Evolutionary conservation across 306 rosid genomes (phyloP).

Genomic region (Canavalia gladiata): DNA sequence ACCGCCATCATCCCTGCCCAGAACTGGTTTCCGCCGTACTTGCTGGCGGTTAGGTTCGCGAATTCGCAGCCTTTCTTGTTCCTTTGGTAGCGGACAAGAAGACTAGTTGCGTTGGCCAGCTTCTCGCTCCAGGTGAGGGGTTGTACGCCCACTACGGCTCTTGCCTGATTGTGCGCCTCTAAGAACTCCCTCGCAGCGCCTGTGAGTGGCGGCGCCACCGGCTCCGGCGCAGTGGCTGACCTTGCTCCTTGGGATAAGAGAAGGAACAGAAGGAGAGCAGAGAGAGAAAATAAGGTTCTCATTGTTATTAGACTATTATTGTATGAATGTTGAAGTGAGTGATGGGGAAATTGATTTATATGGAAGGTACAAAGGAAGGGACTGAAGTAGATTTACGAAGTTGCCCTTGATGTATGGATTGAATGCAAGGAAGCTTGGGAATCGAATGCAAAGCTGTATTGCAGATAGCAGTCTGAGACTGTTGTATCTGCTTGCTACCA

Average conservation of each 20-base stretch:
- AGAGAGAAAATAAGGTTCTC: constrained; percentile 12
- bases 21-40: constrained; percentile 85
- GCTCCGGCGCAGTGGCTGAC: constrained; percentile 28
- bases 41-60: constrained; percentile 65
- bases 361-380: background rate
- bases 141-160: constrained; percentile 74
- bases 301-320: too few species aligned
- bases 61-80: constrained; percentile 69
- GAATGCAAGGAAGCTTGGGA: too few species aligned
- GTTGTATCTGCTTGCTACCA: background rate
- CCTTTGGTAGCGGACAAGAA: constrained; percentile 71
- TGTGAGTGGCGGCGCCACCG: background rate
- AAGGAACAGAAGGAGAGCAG: constrained; percentile 35
- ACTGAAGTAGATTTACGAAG: constrained; percentile 6
- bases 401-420: background rate
- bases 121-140: constrained; percentile 74
- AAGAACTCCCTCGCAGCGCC: constrained; percentile 64
- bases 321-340: too few species aligned
- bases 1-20: constrained; percentile 56
- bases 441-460: constrained; percentile 17
- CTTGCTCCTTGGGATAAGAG: background rate
- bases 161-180: constrained; percentile 80
- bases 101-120: constrained; percentile 67
- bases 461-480: background rate
- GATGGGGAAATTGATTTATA: too few species aligned